Percentiles rank a stretch among this genome's conserved stretches.
Conservation (phyloP, 257 asterid genomes). For the Anisodus tanguticus region DNA sequence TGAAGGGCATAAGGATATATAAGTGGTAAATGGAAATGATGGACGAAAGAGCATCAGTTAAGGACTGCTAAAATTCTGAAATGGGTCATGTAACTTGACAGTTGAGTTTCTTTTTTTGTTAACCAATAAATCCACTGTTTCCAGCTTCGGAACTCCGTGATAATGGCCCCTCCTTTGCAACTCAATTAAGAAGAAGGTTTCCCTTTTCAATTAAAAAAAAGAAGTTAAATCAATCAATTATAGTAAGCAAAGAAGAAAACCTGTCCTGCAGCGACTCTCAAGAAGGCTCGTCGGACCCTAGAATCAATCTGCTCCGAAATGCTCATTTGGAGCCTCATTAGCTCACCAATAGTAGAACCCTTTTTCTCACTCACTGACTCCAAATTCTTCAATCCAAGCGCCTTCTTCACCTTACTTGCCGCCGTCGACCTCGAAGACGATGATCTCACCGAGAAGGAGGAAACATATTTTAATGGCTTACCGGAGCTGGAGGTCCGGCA, state of each 20-base stretch:
- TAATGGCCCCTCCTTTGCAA: not conserved
- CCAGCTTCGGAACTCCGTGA: not conserved
- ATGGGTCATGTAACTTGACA: not conserved
- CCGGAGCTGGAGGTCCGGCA: slow-evolving; percentile 75
- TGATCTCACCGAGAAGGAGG: slow-evolving; percentile 53
- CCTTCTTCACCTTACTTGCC: slow-evolving; percentile 76
- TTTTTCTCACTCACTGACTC: slow-evolving; percentile 40
- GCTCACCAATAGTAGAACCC: slow-evolving; percentile 58
- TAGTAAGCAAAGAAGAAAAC: slow-evolving; percentile 36
- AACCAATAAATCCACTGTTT: not conserved
- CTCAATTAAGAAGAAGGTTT: not conserved
- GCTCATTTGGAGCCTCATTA: slow-evolving; percentile 87
- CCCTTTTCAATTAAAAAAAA: not conserved
- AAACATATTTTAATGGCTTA: slow-evolving; percentile 71
- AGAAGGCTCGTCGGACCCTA: slow-evolving; percentile 73
- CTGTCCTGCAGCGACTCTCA: slow-evolving; percentile 90
- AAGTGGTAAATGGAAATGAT: not conserved
- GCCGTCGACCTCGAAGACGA: slow-evolving; percentile 45
- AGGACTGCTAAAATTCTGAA: not conserved
- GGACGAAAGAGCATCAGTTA: not conserved
- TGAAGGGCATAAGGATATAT: not conserved
- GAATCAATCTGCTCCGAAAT: slow-evolving; percentile 82
- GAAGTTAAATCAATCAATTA: not conserved
- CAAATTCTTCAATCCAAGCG: slow-evolving; percentile 61
- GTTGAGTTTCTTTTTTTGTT: not conserved